These are phyloP conservation scores for Ceratocystis papillata DNA, from an alignment of 2,329 filamentous ascomycete species.

Conservation along the genomic window DNA sequence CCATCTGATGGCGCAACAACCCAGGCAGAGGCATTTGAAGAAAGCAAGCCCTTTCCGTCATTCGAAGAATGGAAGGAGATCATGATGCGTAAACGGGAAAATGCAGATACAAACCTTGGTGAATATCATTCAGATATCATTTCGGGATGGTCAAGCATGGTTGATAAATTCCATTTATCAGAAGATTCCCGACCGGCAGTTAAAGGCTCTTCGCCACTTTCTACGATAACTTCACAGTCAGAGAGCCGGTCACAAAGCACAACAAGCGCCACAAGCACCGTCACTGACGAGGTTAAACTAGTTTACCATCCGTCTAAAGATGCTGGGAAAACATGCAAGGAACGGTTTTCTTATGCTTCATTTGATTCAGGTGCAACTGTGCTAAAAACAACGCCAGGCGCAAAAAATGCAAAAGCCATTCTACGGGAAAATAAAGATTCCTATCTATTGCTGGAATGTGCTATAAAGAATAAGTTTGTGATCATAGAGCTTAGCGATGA, in stretches of 20 bases:
- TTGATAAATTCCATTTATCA: not conserved
- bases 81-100: constrained; percentile 17
- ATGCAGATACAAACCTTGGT: not conserved
- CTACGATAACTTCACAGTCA: not conserved
- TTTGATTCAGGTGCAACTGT: constrained; percentile 94
- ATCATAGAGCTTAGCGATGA: constrained; percentile 88
- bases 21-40: not conserved
- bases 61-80: constrained; percentile 24
- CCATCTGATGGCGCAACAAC: not conserved
- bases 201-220: not conserved
- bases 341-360: constrained; percentile 92
- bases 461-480: constrained; percentile 77
- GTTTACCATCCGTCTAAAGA: constrained; percentile 64
- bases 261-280: not conserved
- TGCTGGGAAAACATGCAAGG: constrained; percentile 94
- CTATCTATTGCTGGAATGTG: constrained; percentile 93
- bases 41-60: constrained; percentile 6
- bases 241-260: not conserved
- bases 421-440: constrained; percentile 95
- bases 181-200: not conserved
- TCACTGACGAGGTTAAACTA: constrained; percentile 16
- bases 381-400: constrained; percentile 75
- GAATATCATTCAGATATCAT: not conserved
- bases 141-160: not conserved
- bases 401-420: constrained; percentile 79